A percentile compares a stretch with the other conserved stretches of the same genome.
phyloP scores from a whole-genome alignment of 164 flowering plant genomes.

The Aristolochia contorta region DNA sequence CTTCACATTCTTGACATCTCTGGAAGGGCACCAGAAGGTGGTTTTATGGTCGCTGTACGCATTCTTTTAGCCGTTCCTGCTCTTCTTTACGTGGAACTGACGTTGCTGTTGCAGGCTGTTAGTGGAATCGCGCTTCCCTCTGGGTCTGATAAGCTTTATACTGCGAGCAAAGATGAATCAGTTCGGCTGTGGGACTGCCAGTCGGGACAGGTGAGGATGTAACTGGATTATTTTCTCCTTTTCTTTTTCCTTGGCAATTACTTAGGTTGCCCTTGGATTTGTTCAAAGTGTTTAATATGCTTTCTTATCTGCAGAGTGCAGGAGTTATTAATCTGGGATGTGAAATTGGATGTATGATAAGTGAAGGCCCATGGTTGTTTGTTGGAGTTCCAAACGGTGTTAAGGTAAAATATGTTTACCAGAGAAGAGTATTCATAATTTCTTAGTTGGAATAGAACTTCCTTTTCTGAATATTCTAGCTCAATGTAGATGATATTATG shows the following conservation, averaged over 20 bases:
- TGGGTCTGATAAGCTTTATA: slow-evolving; percentile 73
- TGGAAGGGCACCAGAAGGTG: slow-evolving; percentile 87
- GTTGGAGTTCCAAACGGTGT: slow-evolving; percentile 76
- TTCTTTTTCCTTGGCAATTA: no score
- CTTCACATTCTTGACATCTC: slow-evolving; percentile 53
- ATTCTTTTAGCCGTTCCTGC: neutral
- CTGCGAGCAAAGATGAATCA: slow-evolving; percentile 66
- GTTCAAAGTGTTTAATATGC: neutral
- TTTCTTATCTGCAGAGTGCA: slow-evolving; percentile 40
- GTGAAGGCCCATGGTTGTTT: slow-evolving; percentile 96
- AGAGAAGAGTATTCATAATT: neutral
- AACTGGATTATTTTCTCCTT: neutral
- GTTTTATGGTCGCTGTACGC: neutral
- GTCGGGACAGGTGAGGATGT: slow-evolving; percentile 62
- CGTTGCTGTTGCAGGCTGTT: slow-evolving; percentile 39
- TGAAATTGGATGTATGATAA: slow-evolving; percentile 87
- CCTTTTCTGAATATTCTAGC: no score
- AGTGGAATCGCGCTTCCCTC: slow-evolving; percentile 68
- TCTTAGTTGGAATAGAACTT: no score
- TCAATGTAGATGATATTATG: no score
- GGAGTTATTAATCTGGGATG: slow-evolving; percentile 55
- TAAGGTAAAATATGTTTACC: slow-evolving; percentile 37
- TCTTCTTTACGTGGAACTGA: neutral
- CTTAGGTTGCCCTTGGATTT: neutral
- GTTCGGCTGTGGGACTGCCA: slow-evolving; percentile 78